These are phyloP conservation scores for Clavispora vitiphila DNA, from an alignment of 805 yeast genomes.

Conservation along the genomic window DNA sequence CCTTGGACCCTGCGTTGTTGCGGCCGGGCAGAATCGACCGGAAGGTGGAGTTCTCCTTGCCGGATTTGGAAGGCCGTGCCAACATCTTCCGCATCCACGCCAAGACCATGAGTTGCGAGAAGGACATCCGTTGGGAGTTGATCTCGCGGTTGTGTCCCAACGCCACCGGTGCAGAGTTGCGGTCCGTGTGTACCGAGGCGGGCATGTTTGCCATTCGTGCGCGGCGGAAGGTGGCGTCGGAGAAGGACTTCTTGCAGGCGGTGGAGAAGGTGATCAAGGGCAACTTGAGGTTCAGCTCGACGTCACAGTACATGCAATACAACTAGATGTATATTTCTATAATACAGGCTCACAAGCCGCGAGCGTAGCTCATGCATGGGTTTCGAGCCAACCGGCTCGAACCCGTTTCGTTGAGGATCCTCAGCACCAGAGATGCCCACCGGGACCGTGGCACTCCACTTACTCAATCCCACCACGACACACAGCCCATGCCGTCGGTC, in stretches of 20 bases:
- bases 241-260: constrained; percentile 94
- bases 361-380: background rate
- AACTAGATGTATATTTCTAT: constrained; percentile 41
- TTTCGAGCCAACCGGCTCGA: no score
- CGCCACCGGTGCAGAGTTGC: constrained; percentile 96
- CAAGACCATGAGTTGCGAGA: constrained; percentile 95
- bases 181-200: constrained; percentile 98
- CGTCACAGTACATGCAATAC: constrained; percentile 98
- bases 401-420: no score
- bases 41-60: constrained; percentile 93
- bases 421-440: no score
- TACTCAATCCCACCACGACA: constrained; percentile 98
- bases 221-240: constrained; percentile 96
- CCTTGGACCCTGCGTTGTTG: constrained; percentile 93
- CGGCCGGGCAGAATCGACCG: constrained; percentile 99
- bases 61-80: constrained; percentile 97
- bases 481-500: constrained; percentile 94
- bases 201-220: constrained; percentile 99
- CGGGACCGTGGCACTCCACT: no score
- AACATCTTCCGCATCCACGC: constrained; percentile 96
- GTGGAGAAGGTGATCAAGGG: constrained; percentile 99
- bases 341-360: background rate
- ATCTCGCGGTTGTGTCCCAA: constrained; percentile 97
- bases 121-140: constrained; percentile 97
- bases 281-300: constrained; percentile 93